Evolutionary conservation across 441 rosid species (phyloP).

Genomic region (Francoa sonchifolia): DNA sequence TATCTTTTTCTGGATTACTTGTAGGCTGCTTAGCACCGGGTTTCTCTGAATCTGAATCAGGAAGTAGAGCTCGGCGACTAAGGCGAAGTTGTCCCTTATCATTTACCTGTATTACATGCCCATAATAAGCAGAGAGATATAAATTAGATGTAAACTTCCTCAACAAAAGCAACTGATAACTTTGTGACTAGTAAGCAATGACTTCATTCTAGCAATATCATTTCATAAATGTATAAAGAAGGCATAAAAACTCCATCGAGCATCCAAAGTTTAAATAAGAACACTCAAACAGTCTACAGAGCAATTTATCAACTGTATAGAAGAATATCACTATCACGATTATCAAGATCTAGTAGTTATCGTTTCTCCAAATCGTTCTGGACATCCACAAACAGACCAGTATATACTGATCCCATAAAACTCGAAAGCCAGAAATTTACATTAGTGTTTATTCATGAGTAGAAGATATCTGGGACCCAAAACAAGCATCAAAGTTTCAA

Average conservation of each 20-base stretch:
- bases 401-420: no score
- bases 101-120: slow-evolving; percentile 47
- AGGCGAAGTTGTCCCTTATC: slow-evolving; percentile 96
- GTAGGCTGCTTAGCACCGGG: slow-evolving; percentile 25
- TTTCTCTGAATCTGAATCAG: slow-evolving; percentile 42
- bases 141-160: background rate
- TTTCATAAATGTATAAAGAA: background rate
- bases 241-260: background rate
- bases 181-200: background rate
- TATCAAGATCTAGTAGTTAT: no score
- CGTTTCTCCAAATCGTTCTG: no score
- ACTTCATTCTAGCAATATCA: background rate
- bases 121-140: background rate
- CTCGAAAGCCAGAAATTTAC: no score
- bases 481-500: no score
- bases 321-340: no score
- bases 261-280: background rate
- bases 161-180: background rate
- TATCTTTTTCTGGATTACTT: slow-evolving; percentile 19
- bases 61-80: slow-evolving; percentile 78
- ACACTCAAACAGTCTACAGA: no score
- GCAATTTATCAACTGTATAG: no score
- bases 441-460: no score
- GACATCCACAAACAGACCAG: no score
- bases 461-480: no score